Conservation (phyloP, 2,329 filamentous ascomycete species). For the Cadophora gregata region DNA sequence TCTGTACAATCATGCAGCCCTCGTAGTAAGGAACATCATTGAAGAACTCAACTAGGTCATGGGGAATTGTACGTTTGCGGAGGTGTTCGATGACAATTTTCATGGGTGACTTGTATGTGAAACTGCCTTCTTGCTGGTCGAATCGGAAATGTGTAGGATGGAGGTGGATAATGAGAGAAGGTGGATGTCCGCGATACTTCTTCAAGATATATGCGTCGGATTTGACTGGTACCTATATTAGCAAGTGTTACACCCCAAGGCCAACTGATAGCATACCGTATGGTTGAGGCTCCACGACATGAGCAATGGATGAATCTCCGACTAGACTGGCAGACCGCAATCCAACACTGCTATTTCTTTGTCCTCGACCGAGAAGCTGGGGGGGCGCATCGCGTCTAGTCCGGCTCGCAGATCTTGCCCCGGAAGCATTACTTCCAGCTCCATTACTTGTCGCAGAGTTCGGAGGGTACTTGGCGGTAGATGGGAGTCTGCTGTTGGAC, state of each 20-base stretch:
- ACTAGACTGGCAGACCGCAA: conserved; percentile 55
- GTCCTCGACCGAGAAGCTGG: conserved; percentile 53
- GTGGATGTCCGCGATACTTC: conserved; percentile 74
- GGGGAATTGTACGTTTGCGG: conserved; percentile 77
- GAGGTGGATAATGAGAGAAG: conserved; percentile 86
- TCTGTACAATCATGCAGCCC: conserved; percentile 89
- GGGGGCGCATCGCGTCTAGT: conserved; percentile 61
- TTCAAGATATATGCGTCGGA: conserved; percentile 80
- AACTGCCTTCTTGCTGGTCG: conserved; percentile 91
- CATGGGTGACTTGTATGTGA: conserved; percentile 93
- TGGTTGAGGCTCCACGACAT: conserved; percentile 55
- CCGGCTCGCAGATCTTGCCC: conserved; percentile 60
- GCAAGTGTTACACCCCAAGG: conserved; percentile 36
- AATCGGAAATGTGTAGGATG: conserved; percentile 88
- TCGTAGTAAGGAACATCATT: conserved; percentile 85
- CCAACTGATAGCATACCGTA: conserved; percentile 52
- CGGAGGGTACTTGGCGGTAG: conserved; percentile 57
- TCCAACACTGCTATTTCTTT: conserved; percentile 55
- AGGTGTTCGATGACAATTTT: conserved; percentile 78
- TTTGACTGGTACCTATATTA: conserved; percentile 60
- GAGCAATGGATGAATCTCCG: conserved; percentile 49
- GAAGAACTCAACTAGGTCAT: conserved; percentile 85
- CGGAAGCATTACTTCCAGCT: conserved; percentile 42
- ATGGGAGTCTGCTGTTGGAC: conserved; percentile 61
- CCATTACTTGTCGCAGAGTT: conserved; percentile 54